These are phyloP conservation scores for Saksenaea oblongispora DNA, from an alignment of 371 early-diverging fungal genomes.

Conservation along the genomic window DNA sequence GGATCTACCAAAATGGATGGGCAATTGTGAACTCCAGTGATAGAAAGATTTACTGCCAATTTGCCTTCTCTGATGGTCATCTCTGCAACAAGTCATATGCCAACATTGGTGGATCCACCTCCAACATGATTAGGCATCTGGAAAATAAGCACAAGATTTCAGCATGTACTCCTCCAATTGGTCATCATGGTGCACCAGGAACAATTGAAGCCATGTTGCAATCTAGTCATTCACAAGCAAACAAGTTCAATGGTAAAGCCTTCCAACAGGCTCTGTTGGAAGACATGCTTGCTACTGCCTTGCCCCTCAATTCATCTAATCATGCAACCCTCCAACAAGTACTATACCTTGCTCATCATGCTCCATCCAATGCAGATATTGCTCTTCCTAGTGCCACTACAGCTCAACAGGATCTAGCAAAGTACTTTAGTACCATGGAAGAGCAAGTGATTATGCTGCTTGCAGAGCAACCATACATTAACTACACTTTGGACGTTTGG, in stretches of 20 bases:
- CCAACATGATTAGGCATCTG: not conserved
- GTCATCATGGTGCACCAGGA: not conserved
- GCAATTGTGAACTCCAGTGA: not conserved
- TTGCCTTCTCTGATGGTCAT: not conserved
- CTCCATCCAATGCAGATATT: not conserved
- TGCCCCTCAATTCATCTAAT: not conserved
- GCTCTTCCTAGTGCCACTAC: not conserved
- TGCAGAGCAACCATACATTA: not conserved
- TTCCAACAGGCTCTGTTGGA: not conserved
- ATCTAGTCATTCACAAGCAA: not conserved
- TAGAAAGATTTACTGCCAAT: not conserved
- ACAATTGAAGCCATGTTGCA: not conserved
- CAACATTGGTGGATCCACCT: no score
- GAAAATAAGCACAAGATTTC: not conserved
- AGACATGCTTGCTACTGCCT: not conserved
- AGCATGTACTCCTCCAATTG: not conserved
- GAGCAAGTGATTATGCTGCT: not conserved
- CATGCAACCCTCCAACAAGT: not conserved
- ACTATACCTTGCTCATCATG: not conserved
- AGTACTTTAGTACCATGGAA: not conserved
- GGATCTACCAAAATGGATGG: not conserved
- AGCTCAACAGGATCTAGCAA: not conserved
- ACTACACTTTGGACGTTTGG: constrained; percentile 23
- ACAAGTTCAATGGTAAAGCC: not conserved
- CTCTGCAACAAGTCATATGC: not conserved